Percentiles rank a stretch among this genome's conserved stretches.
phyloP scores from a whole-genome alignment of 495 filamentous ascomycete species.

The Tricharina praecox region DNA sequence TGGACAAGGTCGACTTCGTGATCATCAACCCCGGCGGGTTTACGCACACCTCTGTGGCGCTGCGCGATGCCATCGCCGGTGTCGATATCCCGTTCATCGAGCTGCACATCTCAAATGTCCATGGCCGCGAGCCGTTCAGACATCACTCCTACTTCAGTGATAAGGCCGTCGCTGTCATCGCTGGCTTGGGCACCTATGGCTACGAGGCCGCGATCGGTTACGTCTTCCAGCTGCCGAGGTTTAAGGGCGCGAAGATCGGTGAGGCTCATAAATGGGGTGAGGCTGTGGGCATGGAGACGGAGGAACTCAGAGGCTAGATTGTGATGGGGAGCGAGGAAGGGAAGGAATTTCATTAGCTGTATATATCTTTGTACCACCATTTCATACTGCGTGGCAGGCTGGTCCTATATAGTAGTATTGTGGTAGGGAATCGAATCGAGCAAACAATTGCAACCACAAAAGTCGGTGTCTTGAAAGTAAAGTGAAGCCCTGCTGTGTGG shows the following conservation, averaged over 20 bases:
- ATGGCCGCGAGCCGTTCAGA: constrained; percentile 45
- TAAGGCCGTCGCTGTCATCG: constrained; percentile 51
- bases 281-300: neutral
- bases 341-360: neutral
- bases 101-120: constrained; percentile 52
- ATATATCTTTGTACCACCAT: neutral
- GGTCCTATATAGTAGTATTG: too few species aligned
- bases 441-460: too few species aligned
- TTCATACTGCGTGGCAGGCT: too few species aligned
- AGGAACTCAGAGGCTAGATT: neutral
- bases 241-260: neutral
- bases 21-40: constrained; percentile 55
- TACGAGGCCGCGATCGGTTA: constrained; percentile 54
- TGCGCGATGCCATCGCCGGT: constrained; percentile 49
- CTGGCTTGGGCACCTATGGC: constrained; percentile 49
- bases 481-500: too few species aligned
- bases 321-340: neutral
- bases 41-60: constrained; percentile 50
- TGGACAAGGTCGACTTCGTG: constrained; percentile 37
- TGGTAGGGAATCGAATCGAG: too few species aligned
- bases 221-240: constrained; percentile 28
- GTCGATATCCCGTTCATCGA: constrained; percentile 54
- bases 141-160: constrained; percentile 52
- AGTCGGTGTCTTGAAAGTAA: too few species aligned
- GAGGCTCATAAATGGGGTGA: constrained; percentile 31